Conservation (phyloP, 2,329 filamentous ascomycete genomes). For the Talaromyces sp. region DNA sequence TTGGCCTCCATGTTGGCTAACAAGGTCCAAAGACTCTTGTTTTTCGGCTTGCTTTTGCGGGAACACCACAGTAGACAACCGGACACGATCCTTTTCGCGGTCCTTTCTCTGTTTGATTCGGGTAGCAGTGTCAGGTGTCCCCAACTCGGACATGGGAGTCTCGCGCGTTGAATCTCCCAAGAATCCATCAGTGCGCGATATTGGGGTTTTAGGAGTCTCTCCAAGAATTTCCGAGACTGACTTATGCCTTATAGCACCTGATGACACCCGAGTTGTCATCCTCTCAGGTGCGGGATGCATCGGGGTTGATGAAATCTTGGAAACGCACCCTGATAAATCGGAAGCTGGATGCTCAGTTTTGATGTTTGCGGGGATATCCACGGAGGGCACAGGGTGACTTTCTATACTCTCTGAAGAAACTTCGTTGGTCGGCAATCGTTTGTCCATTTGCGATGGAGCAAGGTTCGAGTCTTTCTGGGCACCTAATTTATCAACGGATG, state of each 20-base stretch:
- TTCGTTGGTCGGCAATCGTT: conserved; percentile 12
- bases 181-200: conserved; percentile 30
- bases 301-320: conserved; percentile 19
- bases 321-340: conserved; percentile 14
- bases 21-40: conserved; percentile 31
- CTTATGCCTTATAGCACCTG: conserved; percentile 66
- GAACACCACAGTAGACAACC: conserved; percentile 72
- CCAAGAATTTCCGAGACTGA: conserved; percentile 69
- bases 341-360: conserved; percentile 11
- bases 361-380: conserved; percentile 2
- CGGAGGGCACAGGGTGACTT: background rate
- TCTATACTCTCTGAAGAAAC: conserved; percentile 11
- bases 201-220: conserved; percentile 46
- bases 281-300: conserved; percentile 43
- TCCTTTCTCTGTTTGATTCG: conserved; percentile 49
- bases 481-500: conserved; percentile 17
- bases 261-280: conserved; percentile 66
- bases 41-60: conserved; percentile 61
- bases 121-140: conserved; percentile 29
- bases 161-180: conserved; percentile 22
- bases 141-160: conserved; percentile 17
- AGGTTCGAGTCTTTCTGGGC: conserved; percentile 13
- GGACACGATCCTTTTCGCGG: conserved; percentile 56
- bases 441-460: conserved; percentile 12
- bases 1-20: conserved; percentile 44